These are phyloP conservation scores for Zopfia rhizophila DNA, from an alignment of 2,329 filamentous ascomycete species.

Conservation along the genomic window DNA sequence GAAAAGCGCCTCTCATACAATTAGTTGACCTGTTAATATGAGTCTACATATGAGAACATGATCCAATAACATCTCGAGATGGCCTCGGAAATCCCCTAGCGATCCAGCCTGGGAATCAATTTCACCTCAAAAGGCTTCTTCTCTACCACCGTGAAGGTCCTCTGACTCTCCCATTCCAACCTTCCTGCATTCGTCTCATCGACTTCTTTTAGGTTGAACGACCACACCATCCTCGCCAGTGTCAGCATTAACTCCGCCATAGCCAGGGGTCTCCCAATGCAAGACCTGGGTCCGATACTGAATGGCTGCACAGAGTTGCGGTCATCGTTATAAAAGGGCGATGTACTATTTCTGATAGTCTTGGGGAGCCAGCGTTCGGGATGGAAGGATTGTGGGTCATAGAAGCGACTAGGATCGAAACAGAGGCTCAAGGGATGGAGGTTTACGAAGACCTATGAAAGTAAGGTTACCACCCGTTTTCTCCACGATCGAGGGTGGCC, in stretches of 20 bases:
- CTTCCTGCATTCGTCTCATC: conserved; percentile 17
- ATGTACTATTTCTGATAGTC: neutral
- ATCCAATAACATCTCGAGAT: no score
- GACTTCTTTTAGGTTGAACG: conserved; percentile 20
- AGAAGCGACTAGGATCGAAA: conserved; percentile 13
- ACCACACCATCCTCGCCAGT: conserved; percentile 25
- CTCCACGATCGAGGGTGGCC: conserved; percentile 5
- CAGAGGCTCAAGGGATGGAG: conserved; percentile 10
- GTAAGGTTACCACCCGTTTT: neutral
- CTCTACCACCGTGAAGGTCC: conserved; percentile 7
- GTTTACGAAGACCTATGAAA: conserved; percentile 10
- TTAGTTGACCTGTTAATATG: no score
- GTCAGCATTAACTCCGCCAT: conserved; percentile 30
- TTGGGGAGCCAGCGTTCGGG: conserved; percentile 26
- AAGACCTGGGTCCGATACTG: conserved; percentile 22
- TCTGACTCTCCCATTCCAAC: conserved; percentile 15
- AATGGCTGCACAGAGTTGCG: conserved; percentile 28
- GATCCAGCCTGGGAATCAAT: no score
- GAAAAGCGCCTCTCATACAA: no score
- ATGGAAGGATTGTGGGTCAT: conserved; percentile 19
- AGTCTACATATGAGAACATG: no score
- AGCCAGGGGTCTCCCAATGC: conserved; percentile 27
- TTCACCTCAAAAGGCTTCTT: conserved; percentile 17
- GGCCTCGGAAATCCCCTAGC: no score
- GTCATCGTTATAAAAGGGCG: conserved; percentile 34